Evolutionary conservation across 768 basidiomycete species (phyloP), one percentile per base, ranked within the genome.

Genomic region (Rhizopogon rudus): DNA sequence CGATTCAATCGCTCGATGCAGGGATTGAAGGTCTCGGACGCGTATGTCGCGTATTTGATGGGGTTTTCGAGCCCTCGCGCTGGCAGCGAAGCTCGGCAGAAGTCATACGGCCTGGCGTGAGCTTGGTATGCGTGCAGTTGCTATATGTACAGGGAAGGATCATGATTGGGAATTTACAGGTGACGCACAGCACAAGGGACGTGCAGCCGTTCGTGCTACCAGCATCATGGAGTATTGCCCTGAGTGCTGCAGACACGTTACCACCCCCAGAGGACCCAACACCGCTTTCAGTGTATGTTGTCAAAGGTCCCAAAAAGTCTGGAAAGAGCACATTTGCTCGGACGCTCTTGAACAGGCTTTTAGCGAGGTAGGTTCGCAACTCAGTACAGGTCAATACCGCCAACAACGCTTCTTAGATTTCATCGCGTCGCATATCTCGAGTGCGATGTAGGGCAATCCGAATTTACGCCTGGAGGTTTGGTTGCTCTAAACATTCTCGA

Each of bases 291-390:
- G 71, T 87, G 0, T 85, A 77, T 57, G 64, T 97, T 2, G 78
- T 98, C 20, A 91, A 86, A 64, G 96, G 96, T 1, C 81, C 90
- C 1, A 95, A 91, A 69, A 86, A 90, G 49, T 79, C 83, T 7
- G 95, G 96, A 0, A 99, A 99, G 69, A 96, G 93, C 57, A 92
- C 91, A 0, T 88, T 98, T 63, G 83, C 89, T 0, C 75, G 89
- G 52, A 82, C 82, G 1, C 65, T 92, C 13, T 65, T 89, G 14
- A 97, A 97, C 64, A 74, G 73, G 12, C 73, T 99, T 31, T 66
- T 89, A 28, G 70, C 66, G 33, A 73, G 75, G 87, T 91, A 55
- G 55, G 67, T 57, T 10, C 22, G 37, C 46, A 16, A 16, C n/a
- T 35, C 29, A 43, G 33, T 8, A 43, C 50, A n/a, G 16, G 6